A percentile compares a stretch with the other conserved stretches of the same genome.
Evolutionary conservation across 805 yeast species (phyloP).

Genomic region (Myxozyma melibiosi): DNA sequence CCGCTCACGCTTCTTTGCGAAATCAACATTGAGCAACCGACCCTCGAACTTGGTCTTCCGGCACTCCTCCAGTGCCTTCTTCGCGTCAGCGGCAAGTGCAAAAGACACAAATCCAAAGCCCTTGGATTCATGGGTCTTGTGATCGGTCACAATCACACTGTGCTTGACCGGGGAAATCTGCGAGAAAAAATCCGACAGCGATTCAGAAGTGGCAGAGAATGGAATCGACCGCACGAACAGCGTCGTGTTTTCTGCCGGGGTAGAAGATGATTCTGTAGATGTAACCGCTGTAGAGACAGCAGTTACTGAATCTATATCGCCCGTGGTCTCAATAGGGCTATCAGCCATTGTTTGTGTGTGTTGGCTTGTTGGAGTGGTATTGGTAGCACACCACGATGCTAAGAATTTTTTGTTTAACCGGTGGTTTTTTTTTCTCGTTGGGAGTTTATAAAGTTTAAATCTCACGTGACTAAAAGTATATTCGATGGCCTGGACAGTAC

Average conservation of each 20-base stretch:
- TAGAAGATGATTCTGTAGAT: neutral
- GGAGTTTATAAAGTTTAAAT: conserved; percentile 19
- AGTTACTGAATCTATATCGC: neutral
- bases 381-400: neutral
- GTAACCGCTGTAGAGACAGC: neutral
- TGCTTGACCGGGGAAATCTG: conserved; percentile 94
- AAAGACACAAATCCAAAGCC: conserved; percentile 97
- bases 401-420: neutral
- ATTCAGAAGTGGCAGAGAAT: conserved; percentile 73
- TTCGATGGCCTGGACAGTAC: too few relatives aligned
- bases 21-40: conserved; percentile 70
- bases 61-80: conserved; percentile 67
- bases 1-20: conserved; percentile 92
- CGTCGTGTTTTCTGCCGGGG: conserved; percentile 45
- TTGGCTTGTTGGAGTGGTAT: neutral
- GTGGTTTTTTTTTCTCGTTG: conserved; percentile 7
- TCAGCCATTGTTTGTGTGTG: neutral
- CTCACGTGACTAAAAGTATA: too few relatives aligned
- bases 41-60: conserved; percentile 67
- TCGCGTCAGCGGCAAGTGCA: conserved; percentile 79
- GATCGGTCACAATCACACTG: conserved; percentile 85
- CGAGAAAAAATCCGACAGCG: conserved; percentile 81
- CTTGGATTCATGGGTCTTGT: conserved; percentile 67
- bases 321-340: neutral
- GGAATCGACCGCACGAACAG: conserved; percentile 89